A percentile compares a stretch with the other conserved stretches of the same genome.
Evolutionary conservation across 2,329 filamentous ascomycete species (phyloP).

Genomic region (Elsinoe ampelina): DNA sequence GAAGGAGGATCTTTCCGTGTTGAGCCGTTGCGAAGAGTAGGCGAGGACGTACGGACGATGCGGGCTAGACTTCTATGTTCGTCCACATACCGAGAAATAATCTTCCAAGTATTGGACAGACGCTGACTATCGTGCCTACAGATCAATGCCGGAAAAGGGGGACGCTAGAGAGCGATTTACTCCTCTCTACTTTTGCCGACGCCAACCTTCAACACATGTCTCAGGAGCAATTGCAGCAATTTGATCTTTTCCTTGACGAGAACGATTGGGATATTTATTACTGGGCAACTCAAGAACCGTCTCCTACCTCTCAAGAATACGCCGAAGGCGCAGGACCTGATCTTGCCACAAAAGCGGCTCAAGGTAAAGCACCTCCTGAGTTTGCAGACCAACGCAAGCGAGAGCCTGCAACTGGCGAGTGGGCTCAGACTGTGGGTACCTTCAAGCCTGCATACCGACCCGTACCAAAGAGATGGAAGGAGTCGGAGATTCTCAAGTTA

Average conservation of each 20-base stretch:
- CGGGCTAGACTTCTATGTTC: constrained; percentile 71
- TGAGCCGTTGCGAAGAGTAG: constrained; percentile 74
- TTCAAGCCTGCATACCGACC: constrained; percentile 91
- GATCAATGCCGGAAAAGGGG: constrained; percentile 96
- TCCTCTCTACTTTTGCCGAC: constrained; percentile 91
- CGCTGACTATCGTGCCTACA: constrained; percentile 32
- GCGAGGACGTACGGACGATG: constrained; percentile 79
- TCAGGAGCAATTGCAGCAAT: constrained; percentile 32
- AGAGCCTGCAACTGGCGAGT: constrained; percentile 61
- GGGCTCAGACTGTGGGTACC: constrained; percentile 91
- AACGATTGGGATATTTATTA: constrained; percentile 99
- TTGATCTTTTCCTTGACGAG: constrained; percentile 52
- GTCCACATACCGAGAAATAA: constrained; percentile 23
- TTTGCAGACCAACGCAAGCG: constrained; percentile 31
- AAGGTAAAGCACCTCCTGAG: constrained; percentile 31
- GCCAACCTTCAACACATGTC: constrained; percentile 67
- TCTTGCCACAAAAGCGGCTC: constrained; percentile 35
- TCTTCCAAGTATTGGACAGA: constrained; percentile 3
- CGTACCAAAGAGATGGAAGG: constrained; percentile 75
- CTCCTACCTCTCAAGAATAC: constrained; percentile 48
- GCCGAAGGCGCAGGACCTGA: constrained; percentile 44
- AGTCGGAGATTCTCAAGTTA: constrained; percentile 67
- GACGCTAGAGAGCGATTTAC: constrained; percentile 88
- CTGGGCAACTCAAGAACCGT: constrained; percentile 85
- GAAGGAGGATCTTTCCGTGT: constrained; percentile 78